phyloP scores from a whole-genome alignment of 2,329 filamentous ascomycete genomes.

The Fusarium sarcochroum region DNA sequence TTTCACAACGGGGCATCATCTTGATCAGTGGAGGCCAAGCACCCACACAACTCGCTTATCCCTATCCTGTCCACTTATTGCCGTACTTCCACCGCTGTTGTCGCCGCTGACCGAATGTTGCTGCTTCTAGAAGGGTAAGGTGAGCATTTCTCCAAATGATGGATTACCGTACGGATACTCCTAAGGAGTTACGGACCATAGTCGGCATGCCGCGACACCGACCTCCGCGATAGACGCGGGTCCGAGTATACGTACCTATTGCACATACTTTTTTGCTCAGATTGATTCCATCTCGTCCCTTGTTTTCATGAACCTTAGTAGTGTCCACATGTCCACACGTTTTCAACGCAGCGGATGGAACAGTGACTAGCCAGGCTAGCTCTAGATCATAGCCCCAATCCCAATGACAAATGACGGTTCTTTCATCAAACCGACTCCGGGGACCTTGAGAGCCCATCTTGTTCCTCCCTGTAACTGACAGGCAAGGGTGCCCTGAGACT shows the following conservation, averaged over 20 bases:
- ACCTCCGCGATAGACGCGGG: conserved; percentile 25
- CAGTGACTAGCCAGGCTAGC: conserved; percentile 22
- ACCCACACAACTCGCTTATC: conserved; percentile 16
- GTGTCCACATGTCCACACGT: conserved; percentile 8
- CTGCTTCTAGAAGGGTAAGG: conserved; percentile 34
- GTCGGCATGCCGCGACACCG: conserved; percentile 32
- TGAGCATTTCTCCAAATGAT: conserved; percentile 1
- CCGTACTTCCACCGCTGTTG: conserved; percentile 28
- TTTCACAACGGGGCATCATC: neutral
- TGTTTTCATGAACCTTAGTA: neutral
- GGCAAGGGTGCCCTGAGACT: conserved; percentile 26
- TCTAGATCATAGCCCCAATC: neutral
- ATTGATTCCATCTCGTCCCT: conserved; percentile 20
- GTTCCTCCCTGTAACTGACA: conserved; percentile 17
- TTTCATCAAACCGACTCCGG: neutral
- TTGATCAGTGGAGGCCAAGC: conserved; percentile 19
- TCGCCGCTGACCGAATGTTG: conserved; percentile 32
- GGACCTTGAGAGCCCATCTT: conserved; percentile 13
- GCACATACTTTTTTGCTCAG: neutral
- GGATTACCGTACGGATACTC: too few relatives aligned
- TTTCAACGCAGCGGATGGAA: conserved; percentile 20
- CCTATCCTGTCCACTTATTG: conserved; percentile 18
- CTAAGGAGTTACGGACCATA: neutral
- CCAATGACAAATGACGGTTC: conserved; percentile 28
- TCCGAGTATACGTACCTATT: neutral